Base-by-base conservation (phyloP, 2,329 filamentous ascomycete genomes). In the Celoporthe dispersa region DNA sequence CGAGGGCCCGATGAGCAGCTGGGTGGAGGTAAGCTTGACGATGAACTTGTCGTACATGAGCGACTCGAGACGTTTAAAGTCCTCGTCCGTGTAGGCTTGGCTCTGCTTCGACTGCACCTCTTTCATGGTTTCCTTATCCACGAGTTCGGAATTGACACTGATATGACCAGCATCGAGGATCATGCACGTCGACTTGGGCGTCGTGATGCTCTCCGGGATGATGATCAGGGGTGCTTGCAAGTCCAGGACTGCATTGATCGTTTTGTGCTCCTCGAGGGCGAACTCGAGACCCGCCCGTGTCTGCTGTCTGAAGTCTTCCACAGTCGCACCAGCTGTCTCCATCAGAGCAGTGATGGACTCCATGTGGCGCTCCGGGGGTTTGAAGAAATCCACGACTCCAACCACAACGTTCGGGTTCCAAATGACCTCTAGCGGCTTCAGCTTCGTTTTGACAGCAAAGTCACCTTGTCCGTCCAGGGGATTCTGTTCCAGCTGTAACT, bases 31-130 rank as follows among this genome's bases (percentile, higher is more conserved):
- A 37, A 99, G 85, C 77, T 97, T 97, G 75, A 99, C 88, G 57
- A 94, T 84, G 79, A 99, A 99, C 68, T 94, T 96, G 84, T 99
- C 96, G 78, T 99, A 99, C 92, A 99, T 97, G 75, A 97, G 85
- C 22, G 92, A 92, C 79, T 98, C 94, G 4, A 99, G 88, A 61
- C 91, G 89, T 79, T 92, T 91, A 79, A 94, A 94, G 77, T 99
- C 97, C 71, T 95, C 91, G 19, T 97, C 93, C 8, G 91, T 96
- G 77, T 97, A 98, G 35, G 92, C 85, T 69, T 94, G 91, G 68
- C 90, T 92, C 77, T 98, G 94, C 77, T 98, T 99, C 28, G 91
- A 90, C 77, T 98, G 94, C 2, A 99, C 90, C 70, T 98, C 91
- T 74, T 91, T 91, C 80, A 98, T 86, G 0, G 94, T 97, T n/a